These are phyloP conservation scores for Clausena lansium DNA, from an alignment of 345 rosid genomes.

Conservation along the genomic window DNA sequence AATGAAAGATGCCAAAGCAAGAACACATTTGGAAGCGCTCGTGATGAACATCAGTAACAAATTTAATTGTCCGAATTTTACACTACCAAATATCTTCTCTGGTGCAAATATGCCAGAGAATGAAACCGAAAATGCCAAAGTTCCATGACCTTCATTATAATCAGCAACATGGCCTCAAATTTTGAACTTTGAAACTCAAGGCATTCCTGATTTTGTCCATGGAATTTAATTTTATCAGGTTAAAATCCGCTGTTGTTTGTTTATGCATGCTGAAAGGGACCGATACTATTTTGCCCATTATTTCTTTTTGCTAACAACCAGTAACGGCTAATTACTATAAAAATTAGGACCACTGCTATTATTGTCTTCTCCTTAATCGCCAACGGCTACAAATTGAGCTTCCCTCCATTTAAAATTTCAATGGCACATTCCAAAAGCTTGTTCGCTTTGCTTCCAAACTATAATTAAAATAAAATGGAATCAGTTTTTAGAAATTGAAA, in stretches of 20 bases:
- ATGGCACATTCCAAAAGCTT: background rate
- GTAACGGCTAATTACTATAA: background rate
- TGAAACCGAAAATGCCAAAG: background rate
- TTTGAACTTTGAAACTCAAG: conserved; percentile 7
- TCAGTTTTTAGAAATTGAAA: no score
- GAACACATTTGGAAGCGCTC: background rate
- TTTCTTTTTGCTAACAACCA: background rate
- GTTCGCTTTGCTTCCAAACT: no score
- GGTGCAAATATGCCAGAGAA: no score
- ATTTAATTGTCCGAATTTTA: background rate
- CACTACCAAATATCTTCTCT: no score
- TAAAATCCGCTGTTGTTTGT: background rate
- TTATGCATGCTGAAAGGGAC: background rate
- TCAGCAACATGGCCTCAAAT: background rate
- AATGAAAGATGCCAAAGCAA: background rate
- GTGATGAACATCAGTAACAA: background rate
- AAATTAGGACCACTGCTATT: conserved; percentile 13
- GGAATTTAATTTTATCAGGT: background rate
- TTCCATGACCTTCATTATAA: background rate
- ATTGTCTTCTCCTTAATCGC: background rate
- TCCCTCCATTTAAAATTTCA: conserved; percentile 30
- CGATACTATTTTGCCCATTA: background rate
- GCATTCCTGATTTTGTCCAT: conserved; percentile 3
- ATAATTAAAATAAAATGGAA: no score
- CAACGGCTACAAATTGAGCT: conserved; percentile 25